A percentile compares a stretch with the other conserved stretches of the same genome.
Conservation (phyloP, 2,329 filamentous ascomycete genomes). For the Grosmannia penicillata region DNA sequence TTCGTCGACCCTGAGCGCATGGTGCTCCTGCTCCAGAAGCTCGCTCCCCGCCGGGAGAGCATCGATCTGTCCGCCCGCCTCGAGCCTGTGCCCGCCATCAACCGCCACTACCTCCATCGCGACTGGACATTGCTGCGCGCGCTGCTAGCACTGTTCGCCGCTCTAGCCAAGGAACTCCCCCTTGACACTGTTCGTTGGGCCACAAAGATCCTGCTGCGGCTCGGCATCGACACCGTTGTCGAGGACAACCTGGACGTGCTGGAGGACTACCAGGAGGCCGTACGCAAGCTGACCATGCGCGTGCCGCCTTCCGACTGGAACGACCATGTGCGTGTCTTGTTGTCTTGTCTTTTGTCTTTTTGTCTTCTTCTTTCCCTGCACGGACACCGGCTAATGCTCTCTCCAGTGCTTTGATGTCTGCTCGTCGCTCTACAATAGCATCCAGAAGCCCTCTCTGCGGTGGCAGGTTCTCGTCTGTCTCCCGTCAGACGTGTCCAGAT, state of each 20-base stretch:
- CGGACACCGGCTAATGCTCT: slow-evolving; percentile 8
- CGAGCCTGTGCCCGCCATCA: slow-evolving; percentile 10
- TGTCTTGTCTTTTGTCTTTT: slow-evolving; percentile 16
- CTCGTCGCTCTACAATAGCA: slow-evolving; percentile 27
- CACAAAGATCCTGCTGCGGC: slow-evolving; percentile 33
- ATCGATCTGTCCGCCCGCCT: slow-evolving; percentile 12
- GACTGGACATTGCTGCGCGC: slow-evolving; percentile 31
- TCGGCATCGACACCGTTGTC: slow-evolving; percentile 39
- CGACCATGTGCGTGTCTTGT: slow-evolving; percentile 18
- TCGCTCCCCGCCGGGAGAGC: slow-evolving; percentile 41
- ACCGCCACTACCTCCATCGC: slow-evolving; percentile 13
- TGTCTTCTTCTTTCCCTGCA: slow-evolving; percentile 9
- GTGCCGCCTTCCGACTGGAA: slow-evolving; percentile 23
- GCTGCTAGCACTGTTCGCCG: slow-evolving; percentile 27
- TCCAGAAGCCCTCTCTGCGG: slow-evolving; percentile 36
- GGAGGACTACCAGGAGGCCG: slow-evolving; percentile 23
- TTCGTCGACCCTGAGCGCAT: slow-evolving; percentile 30
- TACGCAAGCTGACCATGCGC: slow-evolving; percentile 27
- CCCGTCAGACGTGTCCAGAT: slow-evolving; percentile 31
- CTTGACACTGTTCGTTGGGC: slow-evolving; percentile 22
- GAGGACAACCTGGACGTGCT: slow-evolving; percentile 26
- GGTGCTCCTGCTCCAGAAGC: slow-evolving; percentile 36
- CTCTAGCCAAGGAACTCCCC: slow-evolving; percentile 20
- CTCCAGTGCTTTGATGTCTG: slow-evolving; percentile 31
- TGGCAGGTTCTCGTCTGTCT: slow-evolving; percentile 44